Evolutionary conservation across 257 asterid species (phyloP).

Genomic region (Oldenlandia corymbosa): DNA sequence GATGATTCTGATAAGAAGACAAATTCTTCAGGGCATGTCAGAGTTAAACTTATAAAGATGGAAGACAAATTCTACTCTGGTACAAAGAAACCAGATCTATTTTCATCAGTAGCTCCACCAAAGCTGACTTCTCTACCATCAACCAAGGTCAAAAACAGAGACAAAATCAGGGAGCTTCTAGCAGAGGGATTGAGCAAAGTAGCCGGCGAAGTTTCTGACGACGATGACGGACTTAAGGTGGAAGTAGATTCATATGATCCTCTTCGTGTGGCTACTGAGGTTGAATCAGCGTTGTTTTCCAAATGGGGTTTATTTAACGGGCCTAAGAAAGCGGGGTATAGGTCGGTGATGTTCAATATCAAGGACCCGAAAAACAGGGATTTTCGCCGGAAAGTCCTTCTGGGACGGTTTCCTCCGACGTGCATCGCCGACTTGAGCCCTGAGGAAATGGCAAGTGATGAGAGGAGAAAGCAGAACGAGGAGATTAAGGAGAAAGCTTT

Average conservation of each 20-base stretch:
- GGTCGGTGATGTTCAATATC: constrained; percentile 30
- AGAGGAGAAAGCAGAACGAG: constrained; percentile 48
- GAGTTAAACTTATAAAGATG: too few relatives aligned
- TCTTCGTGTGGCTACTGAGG: constrained; percentile 26
- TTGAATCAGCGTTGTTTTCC: constrained; percentile 28
- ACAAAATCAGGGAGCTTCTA: constrained; percentile 10
- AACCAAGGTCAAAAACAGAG: background rate
- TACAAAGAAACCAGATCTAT: too few relatives aligned
- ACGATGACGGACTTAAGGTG: too few relatives aligned
- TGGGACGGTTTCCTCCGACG: constrained; percentile 43
- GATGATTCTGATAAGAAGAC: too few relatives aligned
- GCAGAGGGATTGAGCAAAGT: constrained; percentile 29
- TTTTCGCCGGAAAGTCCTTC: constrained; percentile 52
- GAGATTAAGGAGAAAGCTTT: constrained; percentile 31
- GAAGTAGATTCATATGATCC: constrained; percentile 45
- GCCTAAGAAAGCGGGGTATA: constrained; percentile 25
- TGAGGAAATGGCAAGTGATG: constrained; percentile 75
- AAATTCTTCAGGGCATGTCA: too few relatives aligned
- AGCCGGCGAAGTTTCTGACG: too few relatives aligned
- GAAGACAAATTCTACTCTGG: too few relatives aligned
- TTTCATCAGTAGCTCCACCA: too few relatives aligned
- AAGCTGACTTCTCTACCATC: too few relatives aligned
- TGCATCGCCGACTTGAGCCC: constrained; percentile 41
- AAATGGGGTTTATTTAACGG: constrained; percentile 34
- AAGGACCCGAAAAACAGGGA: constrained; percentile 32